phyloP scores from a whole-genome alignment of 2,329 filamentous ascomycete genomes.

The Coleophoma cylindrospora region DNA sequence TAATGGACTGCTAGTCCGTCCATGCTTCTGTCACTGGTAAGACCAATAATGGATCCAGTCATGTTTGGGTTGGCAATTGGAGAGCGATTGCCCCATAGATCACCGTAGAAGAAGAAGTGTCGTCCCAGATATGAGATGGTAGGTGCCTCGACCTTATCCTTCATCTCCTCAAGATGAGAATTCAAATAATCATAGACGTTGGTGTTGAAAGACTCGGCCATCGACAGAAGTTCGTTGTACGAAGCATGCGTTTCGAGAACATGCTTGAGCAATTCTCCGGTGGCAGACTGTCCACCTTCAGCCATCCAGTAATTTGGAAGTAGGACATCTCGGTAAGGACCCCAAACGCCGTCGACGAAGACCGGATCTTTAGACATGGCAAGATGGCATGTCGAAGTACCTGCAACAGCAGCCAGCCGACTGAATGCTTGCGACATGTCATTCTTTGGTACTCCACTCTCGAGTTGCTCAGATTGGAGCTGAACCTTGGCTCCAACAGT shows the following conservation, averaged over 20 bases:
- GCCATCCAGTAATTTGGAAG: constrained; percentile 94
- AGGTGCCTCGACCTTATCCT: constrained; percentile 63
- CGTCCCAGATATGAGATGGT: constrained; percentile 80
- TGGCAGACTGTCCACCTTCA: constrained; percentile 94
- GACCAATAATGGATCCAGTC: constrained; percentile 82
- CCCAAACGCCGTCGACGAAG: constrained; percentile 95
- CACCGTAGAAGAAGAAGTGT: constrained; percentile 98
- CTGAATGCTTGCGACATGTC: constrained; percentile 91
- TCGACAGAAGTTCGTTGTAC: constrained; percentile 71
- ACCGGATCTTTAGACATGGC: constrained; percentile 92
- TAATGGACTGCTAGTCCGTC: constrained; percentile 89
- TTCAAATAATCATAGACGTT: constrained; percentile 97
- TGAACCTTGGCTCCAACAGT: constrained; percentile 96
- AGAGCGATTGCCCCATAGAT: constrained; percentile 94
- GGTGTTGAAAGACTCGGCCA: constrained; percentile 75
- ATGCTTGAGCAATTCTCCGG: constrained; percentile 89
- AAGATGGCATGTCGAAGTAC: constrained; percentile 94
- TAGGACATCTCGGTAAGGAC: constrained; percentile 90
- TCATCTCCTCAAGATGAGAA: constrained; percentile 74
- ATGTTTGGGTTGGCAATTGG: constrained; percentile 90
- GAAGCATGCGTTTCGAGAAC: constrained; percentile 94
- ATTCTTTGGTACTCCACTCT: constrained; percentile 65
- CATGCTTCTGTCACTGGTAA: constrained; percentile 80
- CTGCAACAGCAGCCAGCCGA: constrained; percentile 87
- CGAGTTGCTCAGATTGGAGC: constrained; percentile 62